Base-by-base conservation (phyloP, 192 early-diverging fungal genomes). In the Coemansia pectinata region DNA sequence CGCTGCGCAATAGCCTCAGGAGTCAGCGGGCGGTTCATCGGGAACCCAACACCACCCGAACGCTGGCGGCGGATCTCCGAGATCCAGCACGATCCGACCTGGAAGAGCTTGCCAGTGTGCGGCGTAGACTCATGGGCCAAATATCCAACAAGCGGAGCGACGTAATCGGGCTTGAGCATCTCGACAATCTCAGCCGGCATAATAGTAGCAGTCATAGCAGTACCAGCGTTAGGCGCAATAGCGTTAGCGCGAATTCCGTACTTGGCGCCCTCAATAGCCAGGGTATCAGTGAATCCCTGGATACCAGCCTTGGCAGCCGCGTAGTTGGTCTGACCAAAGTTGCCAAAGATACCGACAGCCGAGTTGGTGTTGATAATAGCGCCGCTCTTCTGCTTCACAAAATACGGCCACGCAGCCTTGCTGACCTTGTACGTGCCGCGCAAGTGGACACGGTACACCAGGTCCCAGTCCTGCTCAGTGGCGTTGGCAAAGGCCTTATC, bases 11-110 rank as follows among this genome's bases (percentile, higher is more conserved):
- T 89, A 62, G 89, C 90, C 84, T 99, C 97, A 47, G 95, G 96
- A 11, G 85, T 84, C 62, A 99, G 83, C 10, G 86, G 72, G 48
- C 88, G 84, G 84, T 91, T 88, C 63, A 94, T 88, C 39, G 95
- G 90, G 89, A 98, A 99, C 5, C 91, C 93, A 50, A 92, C 90
- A 66, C 98, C 98, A 48, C 94, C 96, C 19, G 92, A 90, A 40
- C 98, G 90, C 86, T 99, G 97, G 89, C 95, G 94, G 73, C 96
- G 94, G 63, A 99, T 89, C 87, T 98, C 94, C 40, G 95, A 90
- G 45, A 93, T 87, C 89, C 95, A 99, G 62, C 95, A 95, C 67
- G 92, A 92, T 64, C 98, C 95, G 44, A 98, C 93, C 86, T 99
- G 96, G 84, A 98, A 99, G 69, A 96, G 84, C 66, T 91, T 86